These are phyloP conservation scores for Botrytis sinoallii DNA, from an alignment of 2,329 filamentous ascomycete species.

Conservation along the genomic window DNA sequence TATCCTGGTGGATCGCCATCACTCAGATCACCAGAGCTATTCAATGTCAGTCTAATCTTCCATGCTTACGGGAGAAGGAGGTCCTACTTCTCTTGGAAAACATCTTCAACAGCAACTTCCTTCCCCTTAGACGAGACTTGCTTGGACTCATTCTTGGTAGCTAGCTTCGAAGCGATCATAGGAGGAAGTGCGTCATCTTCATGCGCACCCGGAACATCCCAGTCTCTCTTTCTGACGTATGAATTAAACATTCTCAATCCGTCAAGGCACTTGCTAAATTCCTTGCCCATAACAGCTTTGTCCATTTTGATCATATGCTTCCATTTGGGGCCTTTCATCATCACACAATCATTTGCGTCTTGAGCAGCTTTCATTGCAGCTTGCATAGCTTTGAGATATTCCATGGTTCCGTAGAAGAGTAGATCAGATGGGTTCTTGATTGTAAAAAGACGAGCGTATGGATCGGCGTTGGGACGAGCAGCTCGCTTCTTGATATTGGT, in stretches of 20 bases:
- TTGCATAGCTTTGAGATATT: slow-evolving; percentile 8
- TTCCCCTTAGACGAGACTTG: background rate
- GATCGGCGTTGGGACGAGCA: background rate
- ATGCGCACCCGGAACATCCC: slow-evolving; percentile 4
- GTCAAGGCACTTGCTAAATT: background rate
- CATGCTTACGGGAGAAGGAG: background rate
- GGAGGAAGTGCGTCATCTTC: background rate
- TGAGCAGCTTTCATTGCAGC: background rate
- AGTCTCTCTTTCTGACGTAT: slow-evolving; percentile 10
- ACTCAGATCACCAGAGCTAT: background rate
- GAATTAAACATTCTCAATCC: slow-evolving; percentile 11
- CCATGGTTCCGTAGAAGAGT: background rate
- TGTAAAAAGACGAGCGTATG: slow-evolving; percentile 6
- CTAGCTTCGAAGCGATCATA: too few relatives aligned
- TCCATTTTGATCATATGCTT: background rate
- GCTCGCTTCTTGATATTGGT: slow-evolving; percentile 12
- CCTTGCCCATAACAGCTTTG: background rate
- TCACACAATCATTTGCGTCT: slow-evolving; percentile 3
- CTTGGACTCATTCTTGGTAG: background rate
- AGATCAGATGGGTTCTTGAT: background rate
- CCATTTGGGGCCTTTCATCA: background rate
- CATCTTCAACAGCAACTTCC: background rate
- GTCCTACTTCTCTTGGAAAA: background rate
- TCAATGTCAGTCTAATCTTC: background rate
- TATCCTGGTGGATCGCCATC: background rate